These are phyloP conservation scores for Picea abies DNA, from an alignment of 83 land plant genomes.

Conservation along the genomic window DNA sequence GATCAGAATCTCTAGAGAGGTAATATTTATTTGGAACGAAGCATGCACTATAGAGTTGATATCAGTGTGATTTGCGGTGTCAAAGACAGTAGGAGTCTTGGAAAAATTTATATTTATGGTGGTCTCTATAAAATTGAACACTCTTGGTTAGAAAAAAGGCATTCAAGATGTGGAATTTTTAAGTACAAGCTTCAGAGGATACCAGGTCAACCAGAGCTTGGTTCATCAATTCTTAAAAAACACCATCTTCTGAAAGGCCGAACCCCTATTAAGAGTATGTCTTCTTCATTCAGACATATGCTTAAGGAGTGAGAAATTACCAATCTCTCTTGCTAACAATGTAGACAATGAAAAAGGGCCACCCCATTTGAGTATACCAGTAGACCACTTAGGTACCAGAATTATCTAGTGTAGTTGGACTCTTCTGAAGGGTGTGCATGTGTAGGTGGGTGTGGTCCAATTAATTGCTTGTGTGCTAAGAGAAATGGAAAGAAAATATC, in stretches of 20 bases:
- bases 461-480: slow-evolving; percentile 49
- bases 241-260: background rate
- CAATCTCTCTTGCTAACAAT: slow-evolving; percentile 73
- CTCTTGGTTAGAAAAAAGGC: slow-evolving; percentile 56
- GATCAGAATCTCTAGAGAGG: slow-evolving; percentile 71
- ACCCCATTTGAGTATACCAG: slow-evolving; percentile 49
- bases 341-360: slow-evolving; percentile 55
- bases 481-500: slow-evolving; percentile 67
- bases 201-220: slow-evolving; percentile 76
- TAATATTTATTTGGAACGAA: slow-evolving; percentile 70
- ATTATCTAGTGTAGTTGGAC: slow-evolving; percentile 17
- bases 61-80: slow-evolving; percentile 78
- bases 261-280: slow-evolving; percentile 21
- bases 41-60: slow-evolving; percentile 63
- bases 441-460: slow-evolving; percentile 24
- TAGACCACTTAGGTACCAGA: slow-evolving; percentile 42
- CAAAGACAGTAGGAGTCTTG: slow-evolving; percentile 43
- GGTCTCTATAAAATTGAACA: slow-evolving; percentile 71
- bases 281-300: slow-evolving; percentile 65
- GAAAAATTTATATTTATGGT: slow-evolving; percentile 81
- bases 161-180: slow-evolving; percentile 71
- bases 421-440: slow-evolving; percentile 49
- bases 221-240: slow-evolving; percentile 53
- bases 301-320: slow-evolving; percentile 44
- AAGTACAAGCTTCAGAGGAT: slow-evolving; percentile 68